Conservation (phyloP, 768 basidiomycete genomes). For the Rhodotorula babjevae region DNA sequence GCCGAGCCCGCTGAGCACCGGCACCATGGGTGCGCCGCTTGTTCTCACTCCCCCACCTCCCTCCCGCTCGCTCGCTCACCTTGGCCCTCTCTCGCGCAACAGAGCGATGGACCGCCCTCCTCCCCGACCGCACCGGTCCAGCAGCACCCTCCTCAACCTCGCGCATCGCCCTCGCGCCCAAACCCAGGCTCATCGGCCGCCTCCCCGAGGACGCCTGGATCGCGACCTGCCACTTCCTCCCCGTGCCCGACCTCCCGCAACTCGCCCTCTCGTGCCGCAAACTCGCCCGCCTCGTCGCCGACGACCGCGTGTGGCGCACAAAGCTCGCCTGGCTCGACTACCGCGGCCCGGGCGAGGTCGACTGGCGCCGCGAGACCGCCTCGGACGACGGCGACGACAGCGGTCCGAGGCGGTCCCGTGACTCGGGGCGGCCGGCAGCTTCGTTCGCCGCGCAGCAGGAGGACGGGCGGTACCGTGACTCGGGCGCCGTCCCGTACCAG, state of each 20-base stretch:
- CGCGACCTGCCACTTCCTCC: constrained; percentile 65
- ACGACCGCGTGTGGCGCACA: constrained; percentile 72
- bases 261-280: constrained; percentile 67
- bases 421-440: too few relatives aligned
- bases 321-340: constrained; percentile 61
- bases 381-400: too few relatives aligned
- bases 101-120: constrained; percentile 79
- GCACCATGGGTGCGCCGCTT: not conserved
- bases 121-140: constrained; percentile 51
- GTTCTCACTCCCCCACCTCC: not conserved
- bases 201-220: constrained; percentile 74
- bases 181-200: constrained; percentile 59
- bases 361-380: not conserved
- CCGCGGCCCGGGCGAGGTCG: constrained; percentile 25
- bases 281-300: constrained; percentile 59
- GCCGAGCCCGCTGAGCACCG: too few relatives aligned
- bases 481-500: too few relatives aligned
- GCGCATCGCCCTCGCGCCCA: not conserved
- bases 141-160: not conserved
- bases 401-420: not conserved
- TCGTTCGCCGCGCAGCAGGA: too few relatives aligned
- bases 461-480: not conserved
- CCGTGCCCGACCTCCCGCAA: constrained; percentile 72
- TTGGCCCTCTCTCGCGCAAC: not conserved
- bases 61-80: not conserved